Evolutionary conservation across 1,284 basidiomycete species (phyloP).

Genomic region (Taiwanofungus camphoratus): DNA sequence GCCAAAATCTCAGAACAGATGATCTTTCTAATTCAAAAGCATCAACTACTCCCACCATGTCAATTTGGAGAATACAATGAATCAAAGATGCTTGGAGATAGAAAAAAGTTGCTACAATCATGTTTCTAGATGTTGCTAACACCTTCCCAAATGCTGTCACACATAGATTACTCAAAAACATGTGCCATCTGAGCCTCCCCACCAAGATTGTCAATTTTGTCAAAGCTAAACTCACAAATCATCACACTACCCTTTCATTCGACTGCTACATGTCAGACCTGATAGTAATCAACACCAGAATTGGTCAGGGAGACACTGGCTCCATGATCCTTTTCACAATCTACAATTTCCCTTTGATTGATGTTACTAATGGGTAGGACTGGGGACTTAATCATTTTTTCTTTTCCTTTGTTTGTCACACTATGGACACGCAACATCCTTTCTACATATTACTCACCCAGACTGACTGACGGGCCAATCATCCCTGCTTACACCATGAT

Average conservation of each 20-base stretch:
- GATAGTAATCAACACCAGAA: conserved; percentile 24
- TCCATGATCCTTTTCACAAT: conserved; percentile 28
- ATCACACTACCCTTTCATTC: conserved; percentile 23
- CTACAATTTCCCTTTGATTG: conserved; percentile 30
- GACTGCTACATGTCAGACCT: conserved; percentile 25
- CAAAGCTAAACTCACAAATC: conserved; percentile 15
- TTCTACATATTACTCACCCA: no score
- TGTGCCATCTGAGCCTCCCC: conserved; percentile 26
- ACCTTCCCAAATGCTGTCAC: conserved; percentile 33
- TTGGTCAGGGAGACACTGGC: conserved; percentile 31
- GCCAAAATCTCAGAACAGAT: conserved; percentile 22
- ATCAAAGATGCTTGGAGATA: conserved; percentile 31
- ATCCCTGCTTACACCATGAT: no score
- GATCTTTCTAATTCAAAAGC: conserved; percentile 18
- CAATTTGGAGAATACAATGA: conserved; percentile 31
- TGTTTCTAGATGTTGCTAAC: conserved; percentile 36
- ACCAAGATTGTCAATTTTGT: conserved; percentile 21
- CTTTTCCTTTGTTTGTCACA: no score
- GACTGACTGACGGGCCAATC: no score
- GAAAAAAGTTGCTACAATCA: conserved; percentile 24
- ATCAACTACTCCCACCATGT: conserved; percentile 18
- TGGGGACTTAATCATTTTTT: no score
- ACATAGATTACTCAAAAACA: conserved; percentile 27
- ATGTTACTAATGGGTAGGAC: no score
- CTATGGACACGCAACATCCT: no score